phyloP scores from a whole-genome alignment of 2,329 filamentous ascomycete genomes.

The Sporothrix curviconia region DNA sequence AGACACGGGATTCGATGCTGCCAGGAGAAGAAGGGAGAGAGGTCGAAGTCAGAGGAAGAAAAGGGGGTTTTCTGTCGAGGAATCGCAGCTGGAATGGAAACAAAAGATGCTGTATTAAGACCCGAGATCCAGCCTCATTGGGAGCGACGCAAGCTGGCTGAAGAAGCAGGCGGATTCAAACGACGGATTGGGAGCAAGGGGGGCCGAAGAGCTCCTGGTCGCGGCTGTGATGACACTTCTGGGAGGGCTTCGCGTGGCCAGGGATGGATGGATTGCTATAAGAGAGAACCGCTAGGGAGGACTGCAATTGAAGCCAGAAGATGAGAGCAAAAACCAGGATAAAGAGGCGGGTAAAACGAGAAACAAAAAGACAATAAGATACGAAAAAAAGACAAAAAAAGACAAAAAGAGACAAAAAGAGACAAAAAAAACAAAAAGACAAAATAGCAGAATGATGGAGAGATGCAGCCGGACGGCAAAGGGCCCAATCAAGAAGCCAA shows the following conservation, averaged over 20 bases:
- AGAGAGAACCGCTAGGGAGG: not conserved
- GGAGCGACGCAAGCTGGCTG: slow-evolving; percentile 8
- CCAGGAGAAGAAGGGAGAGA: not conserved
- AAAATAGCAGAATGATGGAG: not conserved
- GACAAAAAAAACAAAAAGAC: not conserved
- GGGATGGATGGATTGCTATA: no score
- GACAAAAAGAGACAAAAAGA: not conserved
- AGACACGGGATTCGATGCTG: not conserved
- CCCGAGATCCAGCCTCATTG: slow-evolving; percentile 7
- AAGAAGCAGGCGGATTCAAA: not conserved
- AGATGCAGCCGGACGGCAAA: slow-evolving; percentile 4
- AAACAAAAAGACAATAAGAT: not conserved
- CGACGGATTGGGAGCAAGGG: slow-evolving; percentile 3
- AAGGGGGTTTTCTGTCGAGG: not conserved
- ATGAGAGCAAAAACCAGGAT: not conserved
- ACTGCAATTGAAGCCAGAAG: not conserved
- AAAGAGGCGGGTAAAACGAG: not conserved
- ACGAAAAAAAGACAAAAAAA: not conserved
- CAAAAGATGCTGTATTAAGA: not conserved
- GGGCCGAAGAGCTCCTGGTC: not conserved
- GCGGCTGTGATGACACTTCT: not conserved
- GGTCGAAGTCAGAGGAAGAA: not conserved
- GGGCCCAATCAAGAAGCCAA: not conserved
- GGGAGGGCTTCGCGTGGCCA: not conserved
- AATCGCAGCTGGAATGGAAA: not conserved